Base-by-base conservation (phyloP, 306 rosid genomes). In the Prunus dulcis region DNA sequence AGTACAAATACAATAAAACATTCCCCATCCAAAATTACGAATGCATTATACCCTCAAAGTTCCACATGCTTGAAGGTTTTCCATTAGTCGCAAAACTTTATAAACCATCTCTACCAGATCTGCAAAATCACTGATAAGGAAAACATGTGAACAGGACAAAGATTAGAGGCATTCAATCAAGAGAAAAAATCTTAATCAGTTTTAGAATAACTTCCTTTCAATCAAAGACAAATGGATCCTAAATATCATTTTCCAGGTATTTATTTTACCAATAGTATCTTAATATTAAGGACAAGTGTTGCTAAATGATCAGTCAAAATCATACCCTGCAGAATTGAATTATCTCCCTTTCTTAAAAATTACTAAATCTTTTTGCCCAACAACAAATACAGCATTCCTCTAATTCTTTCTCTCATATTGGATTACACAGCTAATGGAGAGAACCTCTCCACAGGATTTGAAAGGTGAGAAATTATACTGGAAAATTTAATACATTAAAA, bases 31-130 rank as follows among this genome's bases (percentile, higher is more conserved):
- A 46, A 62, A 77, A 65, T 53, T 69, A 27, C 30, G 13, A 71
- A 72, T n/a, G 28, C 60, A 27, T 52, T 83, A 75, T 88, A 94
- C 98, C 92, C 98, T 90, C 70, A 94, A 84, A 67, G 91, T 76
- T 81, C 98, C 98, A 51, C 93, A 89, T 78, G 86, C 84, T 83
- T 94, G 98, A 76, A 94, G 97, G 60, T 76, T 83, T 83, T 92
- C 96, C 91, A 90, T 89, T 71, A 94, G 89, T 80, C 76, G 82
- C 61, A 86, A 78, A 74, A 89, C 87, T 83, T 90, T 88, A 82
- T 85, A 83, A 80, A 94, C 84, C 79, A 89, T 94, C 88, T 94
- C 93, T 20, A 90, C 77, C 86, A 90, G 82, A 88, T 94, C 92
- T 81, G 96, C 95, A 72, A 94, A 93, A 87, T 85, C 92, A 84